Evolutionary conservation across 139 green algal species (phyloP), one percentile per base, ranked within the genome.

Genomic region (Chlamydomonas sp.): DNA sequence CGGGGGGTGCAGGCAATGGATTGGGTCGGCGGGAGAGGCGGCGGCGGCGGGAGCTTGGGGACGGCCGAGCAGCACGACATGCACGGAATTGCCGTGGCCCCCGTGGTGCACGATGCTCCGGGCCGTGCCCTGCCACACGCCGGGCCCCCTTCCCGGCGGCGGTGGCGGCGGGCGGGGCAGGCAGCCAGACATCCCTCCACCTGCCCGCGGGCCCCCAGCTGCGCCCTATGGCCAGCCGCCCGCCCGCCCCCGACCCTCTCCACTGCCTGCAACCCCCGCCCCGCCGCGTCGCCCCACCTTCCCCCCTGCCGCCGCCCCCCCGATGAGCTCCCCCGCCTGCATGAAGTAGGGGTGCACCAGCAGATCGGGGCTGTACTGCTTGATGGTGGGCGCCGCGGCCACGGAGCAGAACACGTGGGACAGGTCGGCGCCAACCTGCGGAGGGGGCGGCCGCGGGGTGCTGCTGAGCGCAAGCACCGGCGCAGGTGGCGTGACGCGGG

Each of bases 311-410:
- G 17, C 73, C 2, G n/a, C 73, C n/a, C 73, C 14, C 2, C 80
- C 67, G 17, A 79, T 2, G 57, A 88, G 81, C 17, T 90, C 87
- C 71, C 69, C 74, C 64, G 85, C 86, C 49, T 96, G 95, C 78
- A 88, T 87, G 59, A 98, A 93, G 89, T 95, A 97, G 17, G 97
- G 97, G 80, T 99, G 94, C 71, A 99, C 97, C 12, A 99, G 99
- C 12, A 99, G 93, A 88, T 99, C 97, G 3, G 97, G 97, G 79
- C 89, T 96, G 95, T 99, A 99, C 58, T 64, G 74, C 90, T 99
- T 99, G 91, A 99, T 99, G 58, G 97, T 93, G 5, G 94, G 88
- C 1, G 96, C 96, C 3, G 98, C 97, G 5, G 85, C 91, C 18
- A 91, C 66, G 6, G 95, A 96, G 86, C 95, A 98, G 89, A 99